Percentiles rank a stretch among this genome's conserved stretches.
These are phyloP conservation scores for Bothriochloa decipiens DNA, from an alignment of 176 grass and related monocot genomes.

Conservation along the genomic window DNA sequence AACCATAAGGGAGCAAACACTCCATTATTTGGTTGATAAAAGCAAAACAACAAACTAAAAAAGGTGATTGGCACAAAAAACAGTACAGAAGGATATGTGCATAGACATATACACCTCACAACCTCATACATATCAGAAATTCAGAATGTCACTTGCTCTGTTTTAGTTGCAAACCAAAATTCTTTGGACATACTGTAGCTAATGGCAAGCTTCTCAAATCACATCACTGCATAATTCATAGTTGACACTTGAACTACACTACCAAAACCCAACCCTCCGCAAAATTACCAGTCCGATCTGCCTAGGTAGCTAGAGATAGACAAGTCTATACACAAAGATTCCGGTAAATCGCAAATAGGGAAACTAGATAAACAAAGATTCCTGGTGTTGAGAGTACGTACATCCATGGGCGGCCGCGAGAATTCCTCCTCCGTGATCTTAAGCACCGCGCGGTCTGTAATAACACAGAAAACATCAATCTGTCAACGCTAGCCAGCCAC, in stretches of 20 bases:
- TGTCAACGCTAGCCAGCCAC: neutral
- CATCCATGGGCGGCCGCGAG: conserved; percentile 67
- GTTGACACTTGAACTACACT: neutral
- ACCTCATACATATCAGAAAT: neutral
- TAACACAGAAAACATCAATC: conserved; percentile 33
- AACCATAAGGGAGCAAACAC: conserved; percentile 17
- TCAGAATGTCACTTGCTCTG: neutral
- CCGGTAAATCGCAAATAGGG: too few relatives aligned
- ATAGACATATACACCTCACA: neutral
- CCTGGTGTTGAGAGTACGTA: conserved; percentile 6
- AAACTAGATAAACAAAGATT: neutral
- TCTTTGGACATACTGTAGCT: neutral
- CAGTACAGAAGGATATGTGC: neutral
- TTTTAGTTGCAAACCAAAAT: neutral
- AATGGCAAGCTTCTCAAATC: neutral
- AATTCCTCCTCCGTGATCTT: conserved; percentile 97
- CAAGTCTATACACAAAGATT: neutral
- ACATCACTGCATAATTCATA: neutral
- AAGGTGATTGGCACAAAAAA: neutral
- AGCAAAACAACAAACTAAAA: neutral
- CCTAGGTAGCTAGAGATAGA: neutral
- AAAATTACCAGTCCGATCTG: neutral
- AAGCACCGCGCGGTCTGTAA: conserved; percentile 73
- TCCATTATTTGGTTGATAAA: neutral
- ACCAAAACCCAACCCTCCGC: neutral